Base-by-base conservation (phyloP, 140 eudicot species). In the Ambrosia hybrid region DNA sequence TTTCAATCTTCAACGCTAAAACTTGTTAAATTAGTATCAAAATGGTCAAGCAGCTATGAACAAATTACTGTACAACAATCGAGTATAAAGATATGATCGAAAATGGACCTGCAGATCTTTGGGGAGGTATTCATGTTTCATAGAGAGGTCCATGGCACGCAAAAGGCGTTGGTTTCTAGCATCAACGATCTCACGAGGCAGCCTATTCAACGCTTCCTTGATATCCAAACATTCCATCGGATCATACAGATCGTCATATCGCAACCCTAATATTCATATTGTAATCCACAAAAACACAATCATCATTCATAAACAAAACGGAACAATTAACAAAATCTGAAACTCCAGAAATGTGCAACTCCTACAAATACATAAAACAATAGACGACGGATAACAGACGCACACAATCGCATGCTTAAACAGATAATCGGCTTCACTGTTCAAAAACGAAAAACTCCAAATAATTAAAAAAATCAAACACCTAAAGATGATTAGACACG, bases 141-240 rank as follows among this genome's bases (percentile, higher is more conserved):
- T 84, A 49, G 83, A 69, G 64, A 84, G 81, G 73, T 84, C 88
- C 83, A 84, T 84, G 37, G 88, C 88, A 13, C 88, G 85, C 64
- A 76, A 51, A 75, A 84, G 77, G 6, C 88, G 85, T 76, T 84
- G 85, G 73, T 76, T 65, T 63, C 88, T 67, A 45, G 88, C 88
- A 69, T 83, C 83, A 12, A 76, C 77, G 14, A 84, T 49, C 79
- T 84, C 88, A 46, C 81, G 77, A 15, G 85, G 88, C 10, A 84
- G 79, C n/a, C 88, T 71, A 5, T 38, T 77, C 62, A 84, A 39
- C 5, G 85, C 88, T 66, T 84, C 85, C 76, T 84, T 84, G 70
- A 80, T 80, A 34, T 84, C 85, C 78, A 84, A 9, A 80, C 80
- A 81, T 41, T 84, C 83, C 74, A 57, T 43, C 6, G 85, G 85